Evolutionary conservation across 2,329 filamentous ascomycete species (phyloP).

Genomic region (Cercospora sp.): DNA sequence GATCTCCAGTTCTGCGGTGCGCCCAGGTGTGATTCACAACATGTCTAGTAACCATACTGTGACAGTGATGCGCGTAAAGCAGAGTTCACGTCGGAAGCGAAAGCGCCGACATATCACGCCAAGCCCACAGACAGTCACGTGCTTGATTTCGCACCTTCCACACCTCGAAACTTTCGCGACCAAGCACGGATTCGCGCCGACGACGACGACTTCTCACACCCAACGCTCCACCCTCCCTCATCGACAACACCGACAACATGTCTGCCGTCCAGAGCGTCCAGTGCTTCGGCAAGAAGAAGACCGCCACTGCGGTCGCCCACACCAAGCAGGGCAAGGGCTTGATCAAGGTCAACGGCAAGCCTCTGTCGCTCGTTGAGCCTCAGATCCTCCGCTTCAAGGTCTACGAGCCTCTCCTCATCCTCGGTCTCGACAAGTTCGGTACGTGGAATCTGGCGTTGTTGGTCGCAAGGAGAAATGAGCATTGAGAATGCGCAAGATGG

Average conservation of each 20-base stretch:
- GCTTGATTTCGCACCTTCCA: constrained; percentile 6
- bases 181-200: constrained; percentile 6
- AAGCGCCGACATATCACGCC: not conserved
- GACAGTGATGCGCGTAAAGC: not conserved
- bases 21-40: not conserved
- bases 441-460: constrained; percentile 35
- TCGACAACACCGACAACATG: constrained; percentile 46
- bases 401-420: constrained; percentile 97
- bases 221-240: constrained; percentile 10
- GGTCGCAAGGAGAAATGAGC: not conserved
- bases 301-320: constrained; percentile 76
- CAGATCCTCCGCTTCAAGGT: constrained; percentile 99
- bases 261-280: constrained; percentile 70
- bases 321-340: constrained; percentile 91
- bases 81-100: not conserved
- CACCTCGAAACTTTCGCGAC: constrained; percentile 11
- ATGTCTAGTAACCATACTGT: not conserved
- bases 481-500: constrained; percentile 1
- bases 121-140: constrained; percentile 12
- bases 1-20: not conserved
- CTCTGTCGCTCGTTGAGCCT: constrained; percentile 89
- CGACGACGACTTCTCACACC: constrained; percentile 22
- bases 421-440: constrained; percentile 95
- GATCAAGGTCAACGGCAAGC: constrained; percentile 98
- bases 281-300: constrained; percentile 93